Base-by-base conservation (phyloP, 1,284 basidiomycete species). In the Xerocomus minutiporus region DNA sequence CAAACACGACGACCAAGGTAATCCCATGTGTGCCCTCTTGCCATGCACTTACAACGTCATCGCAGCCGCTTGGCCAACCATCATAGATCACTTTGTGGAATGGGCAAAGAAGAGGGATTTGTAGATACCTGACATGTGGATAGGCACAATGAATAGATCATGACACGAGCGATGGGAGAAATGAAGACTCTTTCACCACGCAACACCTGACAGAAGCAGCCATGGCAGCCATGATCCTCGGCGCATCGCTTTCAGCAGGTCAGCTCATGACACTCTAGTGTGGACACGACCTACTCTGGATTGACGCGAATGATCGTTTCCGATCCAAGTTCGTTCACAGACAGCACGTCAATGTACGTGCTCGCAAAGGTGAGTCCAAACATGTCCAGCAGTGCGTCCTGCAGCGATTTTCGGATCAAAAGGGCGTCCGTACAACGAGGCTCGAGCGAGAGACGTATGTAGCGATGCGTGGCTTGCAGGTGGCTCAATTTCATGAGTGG, bases 11-110 rank as follows among this genome's bases (percentile, higher is more conserved):
- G 77, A 83, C 63, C 89, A 93, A 74, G 91, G 93, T 93, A 61
- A 48, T 25, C 36, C 35, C 46, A 32, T 59, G 43, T 32, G 6
- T 15, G 13, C 17, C 36, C 43, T n/a, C 23, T 13, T 2, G 17
- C 4, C 13, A 1, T 23, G 5, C 25, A 36, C 45, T 46, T 4
- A 46, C 32, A 28, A 54, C 46, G 52, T 47, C 43, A 45, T 36
- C 28, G n/a, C 64, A 91, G 91, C 81, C 52, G 88, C 92, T 1
- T 95, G 92, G 91, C 91, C 92, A 3, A 91, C 89, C 38, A 79
- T 86, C 34, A 91, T 94, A 59, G 91, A 94, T 65, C 89, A 92
- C 58, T 93, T 93, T 64, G 91, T 92, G n/a, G 80, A 79, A 48
- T 86, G 79, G 65, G 85, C 82, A 36, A 81, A 75, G 67, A 70